Evolutionary conservation across 192 early-diverging fungal genomes (phyloP), one percentile per base, ranked within the genome.

Genomic region (Podila verticillata): DNA sequence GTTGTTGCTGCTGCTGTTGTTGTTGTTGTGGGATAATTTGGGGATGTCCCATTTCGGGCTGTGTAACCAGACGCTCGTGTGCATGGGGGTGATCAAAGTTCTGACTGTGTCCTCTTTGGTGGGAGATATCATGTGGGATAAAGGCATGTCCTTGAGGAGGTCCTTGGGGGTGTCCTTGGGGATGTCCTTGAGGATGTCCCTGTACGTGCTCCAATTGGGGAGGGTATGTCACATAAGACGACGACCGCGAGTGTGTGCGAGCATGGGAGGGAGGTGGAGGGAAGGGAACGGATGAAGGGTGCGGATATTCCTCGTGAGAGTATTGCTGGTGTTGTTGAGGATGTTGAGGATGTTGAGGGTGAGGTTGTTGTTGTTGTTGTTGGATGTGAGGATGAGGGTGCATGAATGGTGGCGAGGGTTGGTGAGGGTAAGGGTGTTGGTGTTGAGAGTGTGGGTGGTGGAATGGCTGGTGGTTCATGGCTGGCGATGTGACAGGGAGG

Each of bases 211-310:
- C 51, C 39, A 44, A 44, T 30, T 72, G 62, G 17, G 61, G 51
- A 56, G 59, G 57, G 47, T 63, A 75, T n/a, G 48, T 15, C 39
- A 44, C 49, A 51, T 51, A 65, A 9, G 74, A 75, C 28, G 32
- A 68, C 58, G 74, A 75, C 15, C 74, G 48, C 8, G 74, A 75
- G 57, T 75, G 74, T 15, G 74, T 57, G 5, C 74, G 66, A 10
- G 17, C 49, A 29, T 74, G 73, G 26, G 59, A 62, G 5, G 69
- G 65, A 17, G 63, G 26, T n/a, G 64, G 51, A 57, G 44, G 35
- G 44, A 57, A n/a, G 44, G 61, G 48, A 39, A 26, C 12, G 49
- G 32, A 22, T 48, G 19, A 20, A 49, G 19, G 44, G 20, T 13
- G 17, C 19, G 35, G 28, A 28, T 26, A 28, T 30, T 49, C 31